These are phyloP conservation scores for Fusarium mexicanum DNA, from an alignment of 2,329 filamentous ascomycete species.

Conservation along the genomic window DNA sequence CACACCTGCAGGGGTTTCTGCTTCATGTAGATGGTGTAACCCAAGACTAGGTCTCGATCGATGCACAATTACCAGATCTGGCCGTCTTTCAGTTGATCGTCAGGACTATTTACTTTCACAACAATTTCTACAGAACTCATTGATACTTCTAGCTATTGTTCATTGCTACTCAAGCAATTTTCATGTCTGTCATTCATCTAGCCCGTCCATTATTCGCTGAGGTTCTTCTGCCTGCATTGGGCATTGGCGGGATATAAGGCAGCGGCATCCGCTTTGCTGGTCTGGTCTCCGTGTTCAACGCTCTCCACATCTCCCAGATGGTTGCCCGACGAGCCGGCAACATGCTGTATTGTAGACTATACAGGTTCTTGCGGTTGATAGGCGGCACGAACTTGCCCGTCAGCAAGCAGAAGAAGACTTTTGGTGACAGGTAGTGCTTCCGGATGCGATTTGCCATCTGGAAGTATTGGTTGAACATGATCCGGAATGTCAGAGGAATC, in stretches of 20 bases:
- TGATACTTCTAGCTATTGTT: background rate
- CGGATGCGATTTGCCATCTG: slow-evolving; percentile 91
- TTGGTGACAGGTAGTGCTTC: slow-evolving; percentile 92
- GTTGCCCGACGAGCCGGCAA: slow-evolving; percentile 83
- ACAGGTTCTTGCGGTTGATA: slow-evolving; percentile 92
- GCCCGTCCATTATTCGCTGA: slow-evolving; percentile 44
- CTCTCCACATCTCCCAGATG: slow-evolving; percentile 86
- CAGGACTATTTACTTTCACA: background rate
- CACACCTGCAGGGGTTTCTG: background rate
- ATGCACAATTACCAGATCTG: background rate
- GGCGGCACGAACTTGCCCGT: slow-evolving; percentile 95
- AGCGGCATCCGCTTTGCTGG: slow-evolving; percentile 55
- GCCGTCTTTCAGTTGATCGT: background rate
- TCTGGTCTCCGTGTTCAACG: slow-evolving; percentile 64
- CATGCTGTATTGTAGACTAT: slow-evolving; percentile 98
- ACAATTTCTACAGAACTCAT: background rate
- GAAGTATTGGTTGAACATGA: slow-evolving; percentile 98
- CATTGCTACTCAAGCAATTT: background rate
- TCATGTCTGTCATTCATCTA: slow-evolving; percentile 31
- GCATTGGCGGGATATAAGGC: slow-evolving; percentile 47
- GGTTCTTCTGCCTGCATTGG: slow-evolving; percentile 46
- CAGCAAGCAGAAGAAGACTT: slow-evolving; percentile 86
- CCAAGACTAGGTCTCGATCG: background rate
- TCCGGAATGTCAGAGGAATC: slow-evolving; percentile 86
- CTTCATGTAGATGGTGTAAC: background rate